phyloP scores from a whole-genome alignment of 495 filamentous ascomycete genomes.

The Trichoderma reesei region DNA sequence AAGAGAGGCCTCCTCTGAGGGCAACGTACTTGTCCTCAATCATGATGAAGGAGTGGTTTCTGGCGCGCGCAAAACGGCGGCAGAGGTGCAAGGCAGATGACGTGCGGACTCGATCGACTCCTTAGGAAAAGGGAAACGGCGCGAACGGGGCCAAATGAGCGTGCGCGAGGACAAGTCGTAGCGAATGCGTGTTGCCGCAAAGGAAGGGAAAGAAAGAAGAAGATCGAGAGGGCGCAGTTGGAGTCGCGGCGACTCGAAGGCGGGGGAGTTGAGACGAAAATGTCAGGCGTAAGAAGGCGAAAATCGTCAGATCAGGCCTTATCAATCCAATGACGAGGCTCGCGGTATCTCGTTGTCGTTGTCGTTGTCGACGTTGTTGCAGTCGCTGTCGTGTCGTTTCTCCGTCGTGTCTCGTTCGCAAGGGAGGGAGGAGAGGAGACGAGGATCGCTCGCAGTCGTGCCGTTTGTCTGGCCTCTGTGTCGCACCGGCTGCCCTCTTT shows the following conservation, averaged over 20 bases:
- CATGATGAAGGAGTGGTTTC: slow-evolving; percentile 32
- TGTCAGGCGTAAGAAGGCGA: neutral
- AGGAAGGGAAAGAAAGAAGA: neutral
- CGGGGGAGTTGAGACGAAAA: neutral
- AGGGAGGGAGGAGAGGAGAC: neutral
- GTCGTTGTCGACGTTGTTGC: neutral
- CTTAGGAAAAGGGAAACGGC: neutral
- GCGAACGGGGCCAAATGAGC: slow-evolving; percentile 4
- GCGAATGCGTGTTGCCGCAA: neutral
- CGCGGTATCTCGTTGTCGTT: neutral
- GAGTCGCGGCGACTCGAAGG: neutral
- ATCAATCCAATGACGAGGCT: neutral
- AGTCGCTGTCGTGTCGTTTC: neutral
- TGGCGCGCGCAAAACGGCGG: neutral
- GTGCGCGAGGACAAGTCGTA: neutral
- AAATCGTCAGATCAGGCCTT: neutral
- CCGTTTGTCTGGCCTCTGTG: neutral
- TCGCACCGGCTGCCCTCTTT: neutral
- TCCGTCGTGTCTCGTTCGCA: neutral
- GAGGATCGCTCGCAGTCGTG: neutral
- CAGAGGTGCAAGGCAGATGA: neutral
- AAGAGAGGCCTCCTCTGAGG: slow-evolving; percentile 5
- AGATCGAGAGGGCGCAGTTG: neutral
- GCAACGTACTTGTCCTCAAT: slow-evolving; percentile 75
- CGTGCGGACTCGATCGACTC: neutral